Evolutionary conservation across 1,284 basidiomycete species (phyloP).

Genomic region (Naganishia sp.): DNA sequence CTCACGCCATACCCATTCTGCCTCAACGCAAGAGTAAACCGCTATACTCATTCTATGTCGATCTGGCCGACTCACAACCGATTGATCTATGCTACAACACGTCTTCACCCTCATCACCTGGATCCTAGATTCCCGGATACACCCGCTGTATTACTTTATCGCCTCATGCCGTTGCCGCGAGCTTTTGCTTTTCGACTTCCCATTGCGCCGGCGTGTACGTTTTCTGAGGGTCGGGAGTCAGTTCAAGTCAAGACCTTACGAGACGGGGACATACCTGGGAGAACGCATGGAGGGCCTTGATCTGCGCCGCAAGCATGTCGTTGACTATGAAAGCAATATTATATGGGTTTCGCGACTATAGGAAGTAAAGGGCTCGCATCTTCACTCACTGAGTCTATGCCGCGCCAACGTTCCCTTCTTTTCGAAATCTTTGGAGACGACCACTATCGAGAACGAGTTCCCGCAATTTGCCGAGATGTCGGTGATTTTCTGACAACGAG

Average conservation of each 20-base stretch:
- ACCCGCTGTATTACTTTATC: background rate
- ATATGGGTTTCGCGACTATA: background rate
- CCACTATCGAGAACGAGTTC: slow-evolving; percentile 49
- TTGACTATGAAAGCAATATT: slow-evolving; percentile 41
- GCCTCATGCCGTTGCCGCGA: background rate
- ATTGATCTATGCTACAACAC: slow-evolving; percentile 9
- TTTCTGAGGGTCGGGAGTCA: slow-evolving; percentile 8
- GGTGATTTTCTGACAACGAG: slow-evolving; percentile 23
- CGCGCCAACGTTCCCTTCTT: slow-evolving; percentile 51
- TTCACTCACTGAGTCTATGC: slow-evolving; percentile 50
- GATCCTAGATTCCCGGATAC: background rate
- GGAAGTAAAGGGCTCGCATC: background rate
- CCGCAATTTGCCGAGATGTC: slow-evolving; percentile 51
- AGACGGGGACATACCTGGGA: slow-evolving; percentile 43
- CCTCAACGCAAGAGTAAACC: background rate
- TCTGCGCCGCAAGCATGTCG: slow-evolving; percentile 50
- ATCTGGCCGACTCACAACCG: slow-evolving; percentile 1
- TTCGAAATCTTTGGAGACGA: slow-evolving; percentile 51
- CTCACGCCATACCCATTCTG: too few species aligned
- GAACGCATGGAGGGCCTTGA: slow-evolving; percentile 51
- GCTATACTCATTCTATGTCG: background rate
- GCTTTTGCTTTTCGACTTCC: slow-evolving; percentile 28
- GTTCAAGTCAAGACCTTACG: background rate
- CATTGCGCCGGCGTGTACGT: slow-evolving; percentile 30
- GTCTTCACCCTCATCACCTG: background rate